Percentiles rank a stretch among this genome's conserved stretches.
Evolutionary conservation across 306 rosid species (phyloP).

Genomic region (Inga laurina): DNA sequence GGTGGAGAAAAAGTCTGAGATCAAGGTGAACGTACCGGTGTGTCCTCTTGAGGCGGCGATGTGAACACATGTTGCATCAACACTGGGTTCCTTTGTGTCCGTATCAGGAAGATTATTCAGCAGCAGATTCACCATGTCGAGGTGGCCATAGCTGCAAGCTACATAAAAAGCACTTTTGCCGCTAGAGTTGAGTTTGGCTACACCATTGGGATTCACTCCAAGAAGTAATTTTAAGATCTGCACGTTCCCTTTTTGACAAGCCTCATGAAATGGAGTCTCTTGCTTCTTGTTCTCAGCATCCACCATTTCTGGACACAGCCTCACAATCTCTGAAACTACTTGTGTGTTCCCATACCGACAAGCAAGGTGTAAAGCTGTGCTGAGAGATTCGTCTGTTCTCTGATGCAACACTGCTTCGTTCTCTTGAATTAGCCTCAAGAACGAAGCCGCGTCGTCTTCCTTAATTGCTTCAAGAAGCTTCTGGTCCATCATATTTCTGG

Average conservation of each 20-base stretch:
- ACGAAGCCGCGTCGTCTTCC: conserved; percentile 40
- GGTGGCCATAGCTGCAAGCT: conserved; percentile 64
- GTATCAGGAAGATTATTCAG: conserved; percentile 37
- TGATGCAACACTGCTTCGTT: conserved; percentile 48
- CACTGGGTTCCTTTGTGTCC: conserved; percentile 23
- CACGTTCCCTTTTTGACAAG: conserved; percentile 49
- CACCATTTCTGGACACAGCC: conserved; percentile 59
- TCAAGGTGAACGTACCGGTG: conserved; percentile 40
- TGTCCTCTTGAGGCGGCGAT: conserved; percentile 64
- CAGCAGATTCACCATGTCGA: conserved; percentile 53
- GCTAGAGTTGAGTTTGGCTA: conserved; percentile 41
- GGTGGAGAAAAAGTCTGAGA: no score
- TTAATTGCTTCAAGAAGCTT: conserved; percentile 47
- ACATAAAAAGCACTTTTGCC: conserved; percentile 45
- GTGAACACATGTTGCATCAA: conserved; percentile 51
- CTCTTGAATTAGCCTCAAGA: conserved; percentile 41
- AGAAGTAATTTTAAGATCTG: conserved; percentile 46
- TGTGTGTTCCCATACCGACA: conserved; percentile 50
- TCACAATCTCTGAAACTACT: conserved; percentile 52
- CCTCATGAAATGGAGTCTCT: conserved; percentile 72
- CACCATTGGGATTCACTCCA: conserved; percentile 46
- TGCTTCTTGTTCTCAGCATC: conserved; percentile 46
- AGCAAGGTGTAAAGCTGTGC: conserved; percentile 73
- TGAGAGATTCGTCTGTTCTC: conserved; percentile 44
- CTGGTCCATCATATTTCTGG: conserved; percentile 45